phyloP scores from a whole-genome alignment of 495 filamentous ascomycete genomes.

The Hyaloscypha finlandica region DNA sequence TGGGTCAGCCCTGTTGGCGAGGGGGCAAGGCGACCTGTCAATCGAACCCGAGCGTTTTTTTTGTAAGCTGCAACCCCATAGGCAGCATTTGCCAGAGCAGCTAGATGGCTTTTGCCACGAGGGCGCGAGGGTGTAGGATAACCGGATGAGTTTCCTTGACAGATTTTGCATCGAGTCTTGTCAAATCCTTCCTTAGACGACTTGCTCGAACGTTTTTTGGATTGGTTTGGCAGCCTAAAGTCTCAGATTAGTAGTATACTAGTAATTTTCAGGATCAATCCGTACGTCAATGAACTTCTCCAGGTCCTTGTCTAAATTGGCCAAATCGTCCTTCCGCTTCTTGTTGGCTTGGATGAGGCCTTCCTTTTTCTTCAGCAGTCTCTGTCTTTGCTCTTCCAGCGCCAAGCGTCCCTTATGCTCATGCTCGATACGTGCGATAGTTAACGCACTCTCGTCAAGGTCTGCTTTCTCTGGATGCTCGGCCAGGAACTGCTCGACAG shows the following conservation, averaged over 20 bases:
- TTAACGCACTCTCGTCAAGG: slow-evolving; percentile 73
- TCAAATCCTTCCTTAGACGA: slow-evolving; percentile 39
- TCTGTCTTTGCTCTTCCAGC: slow-evolving; percentile 83
- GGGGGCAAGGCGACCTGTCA: not conserved
- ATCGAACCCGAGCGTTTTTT: not conserved
- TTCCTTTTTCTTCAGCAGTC: slow-evolving; percentile 86
- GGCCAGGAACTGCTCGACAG: slow-evolving; percentile 78
- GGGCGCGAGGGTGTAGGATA: not conserved
- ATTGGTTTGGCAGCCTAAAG: slow-evolving; percentile 79
- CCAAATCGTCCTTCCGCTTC: slow-evolving; percentile 89
- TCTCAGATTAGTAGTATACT: not conserved
- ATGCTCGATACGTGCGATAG: slow-evolving; percentile 90
- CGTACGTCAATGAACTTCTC: slow-evolving; percentile 85
- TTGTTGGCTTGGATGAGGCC: slow-evolving; percentile 92
- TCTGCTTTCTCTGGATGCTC: slow-evolving; percentile 73
- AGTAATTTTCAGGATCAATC: slow-evolving; percentile 9
- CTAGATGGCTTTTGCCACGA: too few relatives aligned
- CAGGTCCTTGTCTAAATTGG: slow-evolving; percentile 82
- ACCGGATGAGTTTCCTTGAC: not conserved
- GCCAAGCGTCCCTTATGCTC: slow-evolving; percentile 84
- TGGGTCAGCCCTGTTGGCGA: not conserved
- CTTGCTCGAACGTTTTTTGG: slow-evolving; percentile 80
- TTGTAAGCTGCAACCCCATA: too few relatives aligned
- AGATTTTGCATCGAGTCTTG: not conserved
- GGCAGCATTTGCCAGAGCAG: too few relatives aligned